Percentiles rank a stretch among this genome's conserved stretches.
These are phyloP conservation scores for Macadamia integrifolia DNA, from an alignment of 164 flowering plant species.

Conservation along the genomic window DNA sequence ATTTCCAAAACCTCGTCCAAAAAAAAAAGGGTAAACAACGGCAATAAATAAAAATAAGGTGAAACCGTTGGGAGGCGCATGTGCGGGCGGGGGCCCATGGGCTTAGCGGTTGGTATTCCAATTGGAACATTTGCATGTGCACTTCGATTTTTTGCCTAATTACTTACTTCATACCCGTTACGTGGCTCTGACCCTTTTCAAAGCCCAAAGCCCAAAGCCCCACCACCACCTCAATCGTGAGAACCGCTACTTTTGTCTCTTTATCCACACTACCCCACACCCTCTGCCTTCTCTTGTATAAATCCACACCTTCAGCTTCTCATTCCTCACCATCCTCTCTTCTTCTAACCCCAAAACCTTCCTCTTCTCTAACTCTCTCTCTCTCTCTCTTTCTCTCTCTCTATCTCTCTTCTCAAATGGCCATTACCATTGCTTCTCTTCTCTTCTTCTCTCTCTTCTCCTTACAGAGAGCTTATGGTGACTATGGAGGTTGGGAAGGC, in stretches of 20 bases:
- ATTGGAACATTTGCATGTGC: slow-evolving; percentile 52
- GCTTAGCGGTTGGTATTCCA: slow-evolving; percentile 30
- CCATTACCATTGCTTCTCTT: slow-evolving; percentile 6
- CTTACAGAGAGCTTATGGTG: slow-evolving; percentile 1
- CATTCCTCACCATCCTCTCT: not conserved
- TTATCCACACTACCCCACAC: not conserved
- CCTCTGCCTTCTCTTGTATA: too few species aligned
- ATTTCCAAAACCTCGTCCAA: too few species aligned
- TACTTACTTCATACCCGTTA: slow-evolving; percentile 13
- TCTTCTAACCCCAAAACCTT: not conserved
- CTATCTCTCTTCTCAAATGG: slow-evolving; percentile 6
- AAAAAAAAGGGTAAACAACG: too few species aligned
- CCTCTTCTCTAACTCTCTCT: not conserved
- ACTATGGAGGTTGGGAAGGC: slow-evolving; percentile 22
- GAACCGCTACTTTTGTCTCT: slow-evolving; percentile 11
- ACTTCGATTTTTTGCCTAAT: not conserved
- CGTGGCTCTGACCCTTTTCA: not conserved
- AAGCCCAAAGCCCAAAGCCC: too few species aligned
- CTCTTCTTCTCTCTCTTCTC: slow-evolving; percentile 7
- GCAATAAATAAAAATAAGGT: not conserved
- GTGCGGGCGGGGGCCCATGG: slow-evolving; percentile 32
- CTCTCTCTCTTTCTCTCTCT: not conserved
- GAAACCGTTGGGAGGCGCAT: slow-evolving; percentile 26
- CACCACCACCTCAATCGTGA: not conserved
- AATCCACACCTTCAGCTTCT: not conserved